Percentiles rank a stretch among this genome's conserved stretches.
Evolutionary conservation across 75 land plant species (phyloP).

Genomic region (Cupressus sempervirens): DNA sequence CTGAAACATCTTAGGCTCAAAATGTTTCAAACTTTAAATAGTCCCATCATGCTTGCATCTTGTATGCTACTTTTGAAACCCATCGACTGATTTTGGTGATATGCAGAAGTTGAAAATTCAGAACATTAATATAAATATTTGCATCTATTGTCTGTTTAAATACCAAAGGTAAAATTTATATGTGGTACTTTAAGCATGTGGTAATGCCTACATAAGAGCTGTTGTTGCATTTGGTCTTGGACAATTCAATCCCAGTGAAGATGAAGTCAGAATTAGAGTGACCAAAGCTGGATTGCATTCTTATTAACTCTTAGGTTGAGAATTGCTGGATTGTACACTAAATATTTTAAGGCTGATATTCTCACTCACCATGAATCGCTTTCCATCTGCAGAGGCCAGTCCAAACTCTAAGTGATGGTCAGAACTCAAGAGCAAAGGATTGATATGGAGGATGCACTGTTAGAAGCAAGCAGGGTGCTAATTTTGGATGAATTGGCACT

Average conservation of each 20-base stretch:
- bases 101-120: neutral
- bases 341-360: neutral
- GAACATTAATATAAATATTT: neutral
- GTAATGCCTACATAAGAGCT: conserved; percentile 97
- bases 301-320: neutral
- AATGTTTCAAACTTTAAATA: neutral
- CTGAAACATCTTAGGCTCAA: neutral
- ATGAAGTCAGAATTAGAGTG: conserved; percentile 72
- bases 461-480: conserved; percentile 80
- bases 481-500: conserved; percentile 94
- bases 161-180: neutral
- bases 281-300: conserved; percentile 29
- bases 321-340: neutral
- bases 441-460: conserved; percentile 95
- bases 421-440: conserved; percentile 97
- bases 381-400: conserved; percentile 60
- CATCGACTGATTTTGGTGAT: neutral
- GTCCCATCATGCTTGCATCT: neutral
- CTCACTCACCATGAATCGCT: neutral
- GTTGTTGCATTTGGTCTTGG: conserved; percentile 99
- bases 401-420: conserved; percentile 96
- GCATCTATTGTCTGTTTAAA: neutral
- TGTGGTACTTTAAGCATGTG: conserved; percentile 46
- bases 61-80: neutral
- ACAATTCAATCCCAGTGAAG: conserved; percentile 44